phyloP scores from a whole-genome alignment of 345 rosid species.

The Boechera divaricarpa region DNA sequence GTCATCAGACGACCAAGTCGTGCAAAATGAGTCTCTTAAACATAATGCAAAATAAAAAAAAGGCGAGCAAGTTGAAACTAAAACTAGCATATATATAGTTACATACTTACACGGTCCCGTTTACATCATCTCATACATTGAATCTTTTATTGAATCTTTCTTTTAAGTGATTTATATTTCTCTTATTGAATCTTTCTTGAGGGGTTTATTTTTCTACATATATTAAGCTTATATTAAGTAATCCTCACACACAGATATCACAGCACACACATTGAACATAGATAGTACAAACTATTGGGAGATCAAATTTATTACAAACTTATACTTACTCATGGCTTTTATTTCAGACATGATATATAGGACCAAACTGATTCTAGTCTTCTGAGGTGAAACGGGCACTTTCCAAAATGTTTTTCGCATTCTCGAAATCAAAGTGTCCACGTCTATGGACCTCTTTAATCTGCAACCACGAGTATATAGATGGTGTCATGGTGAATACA shows the following conservation, averaged over 20 bases:
- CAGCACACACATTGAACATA: background rate
- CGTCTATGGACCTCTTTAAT: constrained; percentile 70
- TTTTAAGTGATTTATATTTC: no score
- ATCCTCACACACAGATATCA: background rate
- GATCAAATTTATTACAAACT: background rate
- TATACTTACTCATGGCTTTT: background rate
- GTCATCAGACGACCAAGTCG: no score
- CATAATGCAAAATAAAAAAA: no score
- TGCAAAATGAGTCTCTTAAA: no score
- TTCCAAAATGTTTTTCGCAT: constrained; percentile 85
- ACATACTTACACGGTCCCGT: no score
- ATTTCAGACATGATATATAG: background rate
- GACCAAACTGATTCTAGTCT: background rate
- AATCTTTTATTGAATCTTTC: no score
- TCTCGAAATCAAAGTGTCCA: constrained; percentile 83
- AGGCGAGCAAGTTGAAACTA: no score
- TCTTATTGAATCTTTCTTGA: background rate
- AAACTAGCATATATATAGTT: no score
- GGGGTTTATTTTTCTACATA: background rate
- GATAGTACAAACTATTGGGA: background rate
- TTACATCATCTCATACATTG: no score
- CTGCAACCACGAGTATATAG: constrained; percentile 41
- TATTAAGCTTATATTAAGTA: background rate
- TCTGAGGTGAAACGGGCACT: constrained; percentile 49
- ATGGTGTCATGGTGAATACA: background rate